Percentiles rank a stretch among this genome's conserved stretches.
Evolutionary conservation across 768 basidiomycete species (phyloP).

Genomic region (Amanita brunnescens): DNA sequence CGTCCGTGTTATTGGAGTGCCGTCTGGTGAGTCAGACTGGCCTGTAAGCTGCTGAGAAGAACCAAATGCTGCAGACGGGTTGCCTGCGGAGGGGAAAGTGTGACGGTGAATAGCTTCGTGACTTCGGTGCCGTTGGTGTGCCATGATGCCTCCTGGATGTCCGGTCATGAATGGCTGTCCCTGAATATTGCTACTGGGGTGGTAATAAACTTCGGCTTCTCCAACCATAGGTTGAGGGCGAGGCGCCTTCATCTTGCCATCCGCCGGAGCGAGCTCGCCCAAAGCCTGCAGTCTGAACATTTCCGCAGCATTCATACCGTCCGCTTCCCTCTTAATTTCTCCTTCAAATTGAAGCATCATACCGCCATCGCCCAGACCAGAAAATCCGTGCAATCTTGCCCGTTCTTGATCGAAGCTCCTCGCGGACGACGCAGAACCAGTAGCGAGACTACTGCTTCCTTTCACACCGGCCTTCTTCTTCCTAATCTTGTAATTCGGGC

Average conservation of each 20-base stretch:
- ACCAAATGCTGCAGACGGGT: constrained; percentile 13
- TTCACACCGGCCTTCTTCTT: constrained; percentile 58
- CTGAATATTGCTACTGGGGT: constrained; percentile 15
- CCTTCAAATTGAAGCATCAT: constrained; percentile 24
- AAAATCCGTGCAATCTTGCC: constrained; percentile 7
- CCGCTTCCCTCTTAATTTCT: constrained; percentile 16
- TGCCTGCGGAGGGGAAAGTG: constrained; percentile 18
- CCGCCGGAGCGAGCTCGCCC: constrained; percentile 37
- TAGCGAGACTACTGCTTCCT: constrained; percentile 16
- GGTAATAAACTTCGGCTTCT: constrained; percentile 25
- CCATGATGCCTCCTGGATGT: neutral
- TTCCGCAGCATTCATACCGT: constrained; percentile 47
- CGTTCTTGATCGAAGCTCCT: constrained; percentile 10
- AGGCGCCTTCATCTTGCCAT: constrained; percentile 22
- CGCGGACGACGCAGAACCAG: neutral
- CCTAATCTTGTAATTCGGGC: constrained; percentile 82
- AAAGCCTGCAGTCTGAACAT: constrained; percentile 58
- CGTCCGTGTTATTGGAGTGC: constrained; percentile 29
- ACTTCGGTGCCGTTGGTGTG: constrained; percentile 19
- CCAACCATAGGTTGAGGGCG: constrained; percentile 21
- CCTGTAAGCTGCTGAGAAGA: neutral
- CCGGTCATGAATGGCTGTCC: constrained; percentile 7
- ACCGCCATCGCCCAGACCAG: constrained; percentile 12
- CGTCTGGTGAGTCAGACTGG: constrained; percentile 10
- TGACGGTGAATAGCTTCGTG: constrained; percentile 25